Conservation (phyloP, 2,329 filamentous ascomycete species). For the Ophiostoma fasciatum region DNA sequence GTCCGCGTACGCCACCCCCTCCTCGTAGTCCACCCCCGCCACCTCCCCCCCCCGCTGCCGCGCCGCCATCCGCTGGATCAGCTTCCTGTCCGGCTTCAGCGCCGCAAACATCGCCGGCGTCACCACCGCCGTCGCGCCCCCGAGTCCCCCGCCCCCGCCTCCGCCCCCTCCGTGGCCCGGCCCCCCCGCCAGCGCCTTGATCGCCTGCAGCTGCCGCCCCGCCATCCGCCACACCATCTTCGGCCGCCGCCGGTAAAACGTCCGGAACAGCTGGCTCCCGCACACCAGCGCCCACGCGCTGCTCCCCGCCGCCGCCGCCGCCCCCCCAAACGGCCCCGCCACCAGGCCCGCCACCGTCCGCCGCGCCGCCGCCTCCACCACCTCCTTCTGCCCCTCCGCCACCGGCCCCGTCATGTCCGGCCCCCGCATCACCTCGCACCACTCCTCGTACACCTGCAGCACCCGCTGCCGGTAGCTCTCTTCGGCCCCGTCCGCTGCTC, state of each 20-base stretch:
- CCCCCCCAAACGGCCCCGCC: neutral
- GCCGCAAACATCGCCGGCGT: slow-evolving; percentile 22
- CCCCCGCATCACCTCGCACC: slow-evolving; percentile 22
- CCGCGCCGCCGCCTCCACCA: too few species aligned
- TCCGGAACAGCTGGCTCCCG: slow-evolving; percentile 32
- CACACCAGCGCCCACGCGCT: slow-evolving; percentile 34
- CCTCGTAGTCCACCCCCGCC: slow-evolving; percentile 1
- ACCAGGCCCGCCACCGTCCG: neutral
- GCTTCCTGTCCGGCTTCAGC: slow-evolving; percentile 21
- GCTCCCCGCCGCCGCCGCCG: slow-evolving; percentile 16
- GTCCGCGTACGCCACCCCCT: neutral
- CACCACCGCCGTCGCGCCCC: slow-evolving; percentile 18
- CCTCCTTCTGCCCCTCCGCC: too few species aligned
- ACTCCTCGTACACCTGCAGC: slow-evolving; percentile 23
- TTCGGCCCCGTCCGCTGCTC: slow-evolving; percentile 4
- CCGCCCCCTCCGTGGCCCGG: neutral
- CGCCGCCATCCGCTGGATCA: slow-evolving; percentile 12
- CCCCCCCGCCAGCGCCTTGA: slow-evolving; percentile 24
- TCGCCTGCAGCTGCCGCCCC: slow-evolving; percentile 30
- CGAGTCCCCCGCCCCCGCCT: slow-evolving; percentile 2
- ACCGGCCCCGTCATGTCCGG: neutral
- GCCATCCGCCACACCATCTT: slow-evolving; percentile 32
- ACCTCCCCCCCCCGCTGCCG: slow-evolving; percentile 1
- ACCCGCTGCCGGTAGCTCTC: slow-evolving; percentile 16
- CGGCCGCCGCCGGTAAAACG: slow-evolving; percentile 15